A percentile compares a stretch with the other conserved stretches of the same genome.
phyloP scores from a whole-genome alignment of 225 moss, liverwort and hornwort genomes.

The Pseudoscleropodium purum region DNA sequence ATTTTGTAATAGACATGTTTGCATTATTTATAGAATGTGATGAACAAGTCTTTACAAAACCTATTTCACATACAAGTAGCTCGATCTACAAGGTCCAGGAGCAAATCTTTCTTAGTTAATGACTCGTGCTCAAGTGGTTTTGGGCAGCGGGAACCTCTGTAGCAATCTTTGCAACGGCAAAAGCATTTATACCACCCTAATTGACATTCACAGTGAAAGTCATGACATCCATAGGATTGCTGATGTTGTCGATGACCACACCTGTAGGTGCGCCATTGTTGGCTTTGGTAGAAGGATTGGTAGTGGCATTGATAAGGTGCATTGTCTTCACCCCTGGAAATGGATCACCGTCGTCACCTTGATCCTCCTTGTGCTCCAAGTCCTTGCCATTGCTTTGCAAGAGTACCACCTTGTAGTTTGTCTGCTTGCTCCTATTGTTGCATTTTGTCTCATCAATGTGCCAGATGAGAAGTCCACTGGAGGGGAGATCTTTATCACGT shows the following conservation, averaged over 20 bases:
- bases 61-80: background rate
- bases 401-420: slow-evolving; percentile 34
- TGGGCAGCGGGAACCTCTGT: background rate
- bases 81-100: background rate
- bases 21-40: background rate
- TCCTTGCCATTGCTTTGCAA: slow-evolving; percentile 36
- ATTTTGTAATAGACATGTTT: background rate
- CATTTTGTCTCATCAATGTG: slow-evolving; percentile 21
- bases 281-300: slow-evolving; percentile 6
- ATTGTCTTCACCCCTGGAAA: slow-evolving; percentile 6
- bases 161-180: background rate
- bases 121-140: background rate
- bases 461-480: slow-evolving; percentile 20
- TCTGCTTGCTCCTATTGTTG: slow-evolving; percentile 12
- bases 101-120: background rate
- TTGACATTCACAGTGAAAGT: slow-evolving; percentile 5
- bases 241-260: background rate
- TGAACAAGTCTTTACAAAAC: background rate
- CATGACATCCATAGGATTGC: slow-evolving; percentile 5
- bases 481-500: slow-evolving; percentile 21
- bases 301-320: background rate
- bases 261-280: slow-evolving; percentile 8
- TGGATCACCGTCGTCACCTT: slow-evolving; percentile 29
- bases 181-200: background rate
- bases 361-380: slow-evolving; percentile 10